These are phyloP conservation scores for Sphagnum fallax DNA, from an alignment of 228 moss, liverwort and hornwort species.

Conservation along the genomic window DNA sequence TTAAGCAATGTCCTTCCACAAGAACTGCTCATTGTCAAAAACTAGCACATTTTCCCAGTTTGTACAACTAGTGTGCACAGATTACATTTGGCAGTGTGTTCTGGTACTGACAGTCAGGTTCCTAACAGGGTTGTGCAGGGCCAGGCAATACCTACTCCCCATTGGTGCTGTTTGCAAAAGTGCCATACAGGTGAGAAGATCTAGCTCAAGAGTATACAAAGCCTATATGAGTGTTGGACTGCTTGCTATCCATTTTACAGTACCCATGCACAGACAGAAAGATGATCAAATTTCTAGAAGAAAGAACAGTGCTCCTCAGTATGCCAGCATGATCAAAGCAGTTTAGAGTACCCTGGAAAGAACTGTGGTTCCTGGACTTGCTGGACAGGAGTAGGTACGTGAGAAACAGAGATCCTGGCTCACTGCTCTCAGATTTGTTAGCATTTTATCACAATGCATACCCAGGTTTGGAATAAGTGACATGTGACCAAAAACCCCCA, in stretches of 20 bases:
- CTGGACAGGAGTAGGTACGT: background rate
- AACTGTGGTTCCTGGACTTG: background rate
- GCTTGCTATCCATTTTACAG: background rate
- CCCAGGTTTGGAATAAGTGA: background rate
- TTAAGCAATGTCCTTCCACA: background rate
- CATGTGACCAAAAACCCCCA: too few species aligned
- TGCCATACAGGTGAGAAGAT: slow-evolving; percentile 59
- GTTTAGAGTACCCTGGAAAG: background rate
- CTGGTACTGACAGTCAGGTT: background rate
- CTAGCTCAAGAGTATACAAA: background rate
- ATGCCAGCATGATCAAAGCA: too few species aligned
- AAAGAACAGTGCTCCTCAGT: too few species aligned
- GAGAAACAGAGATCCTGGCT: background rate
- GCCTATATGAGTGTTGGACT: background rate
- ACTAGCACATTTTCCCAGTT: background rate
- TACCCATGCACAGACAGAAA: too few species aligned
- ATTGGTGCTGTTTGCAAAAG: slow-evolving; percentile 80
- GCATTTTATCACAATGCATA: background rate
- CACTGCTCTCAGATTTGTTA: background rate
- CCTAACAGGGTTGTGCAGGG: slow-evolving; percentile 41
- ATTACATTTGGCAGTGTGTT: background rate
- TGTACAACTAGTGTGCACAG: background rate
- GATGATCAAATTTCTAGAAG: too few species aligned
- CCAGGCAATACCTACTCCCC: slow-evolving; percentile 63
- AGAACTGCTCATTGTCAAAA: background rate